Conservation (phyloP, 805 yeast genomes). For the Wickerhamiella occidentalis region DNA sequence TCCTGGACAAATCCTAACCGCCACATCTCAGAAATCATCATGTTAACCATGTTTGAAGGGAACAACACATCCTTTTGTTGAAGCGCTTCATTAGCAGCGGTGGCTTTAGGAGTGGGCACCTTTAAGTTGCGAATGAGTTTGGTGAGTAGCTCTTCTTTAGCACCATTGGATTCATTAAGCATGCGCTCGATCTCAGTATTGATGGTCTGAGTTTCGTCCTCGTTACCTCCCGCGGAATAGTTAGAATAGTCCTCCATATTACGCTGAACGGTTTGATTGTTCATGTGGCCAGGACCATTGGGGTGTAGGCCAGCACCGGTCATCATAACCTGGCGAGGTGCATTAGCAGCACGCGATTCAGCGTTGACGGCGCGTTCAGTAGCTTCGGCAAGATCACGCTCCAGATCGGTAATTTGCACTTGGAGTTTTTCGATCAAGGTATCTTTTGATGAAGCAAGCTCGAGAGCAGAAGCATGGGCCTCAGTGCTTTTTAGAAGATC, state of each 20-base stretch:
- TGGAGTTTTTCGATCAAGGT: constrained; percentile 25
- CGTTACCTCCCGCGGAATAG: constrained; percentile 21
- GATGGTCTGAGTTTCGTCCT: constrained; percentile 30
- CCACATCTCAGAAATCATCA: constrained; percentile 95
- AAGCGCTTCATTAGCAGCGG: constrained; percentile 43
- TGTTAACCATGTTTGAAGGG: constrained; percentile 91
- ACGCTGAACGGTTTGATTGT: constrained; percentile 2
- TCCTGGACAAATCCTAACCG: constrained; percentile 86
- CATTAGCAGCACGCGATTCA: constrained; percentile 6
- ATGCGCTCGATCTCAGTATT: constrained; percentile 73
- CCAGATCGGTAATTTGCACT: constrained; percentile 21
- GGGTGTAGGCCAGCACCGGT: constrained; percentile 12
- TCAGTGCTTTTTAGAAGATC: not conserved
- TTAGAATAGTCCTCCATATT: constrained; percentile 24
- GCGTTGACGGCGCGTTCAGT: constrained; percentile 15
- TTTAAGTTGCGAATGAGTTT: constrained; percentile 62
- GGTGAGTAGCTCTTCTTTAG: constrained; percentile 19
- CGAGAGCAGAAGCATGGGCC: constrained; percentile 22
- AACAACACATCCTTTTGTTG: constrained; percentile 83
- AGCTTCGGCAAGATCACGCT: constrained; percentile 22
- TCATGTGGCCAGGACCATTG: constrained; percentile 26
- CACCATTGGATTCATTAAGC: constrained; percentile 16
- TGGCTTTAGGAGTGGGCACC: constrained; percentile 76
- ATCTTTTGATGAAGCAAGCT: constrained; percentile 4
- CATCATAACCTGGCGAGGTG: constrained; percentile 12